phyloP scores from a whole-genome alignment of 1,284 basidiomycete species.

The Chalciporus sp. region DNA sequence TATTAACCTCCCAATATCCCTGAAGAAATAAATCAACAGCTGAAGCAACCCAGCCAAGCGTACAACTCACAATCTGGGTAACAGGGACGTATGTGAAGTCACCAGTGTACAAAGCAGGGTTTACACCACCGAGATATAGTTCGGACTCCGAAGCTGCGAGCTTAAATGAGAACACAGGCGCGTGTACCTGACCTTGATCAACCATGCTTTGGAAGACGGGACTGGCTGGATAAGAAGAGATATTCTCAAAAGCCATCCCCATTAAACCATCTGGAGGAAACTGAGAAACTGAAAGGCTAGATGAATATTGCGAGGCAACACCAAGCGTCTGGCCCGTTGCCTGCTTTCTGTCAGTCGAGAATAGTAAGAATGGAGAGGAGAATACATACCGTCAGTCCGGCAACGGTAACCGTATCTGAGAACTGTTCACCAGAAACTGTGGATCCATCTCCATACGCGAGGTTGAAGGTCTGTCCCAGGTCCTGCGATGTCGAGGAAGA shows the following conservation, averaged over 20 bases:
- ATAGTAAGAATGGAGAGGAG: background rate
- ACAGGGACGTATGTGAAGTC: conserved; percentile 18
- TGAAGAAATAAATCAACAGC: conserved; percentile 2
- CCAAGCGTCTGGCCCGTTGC: conserved; percentile 17
- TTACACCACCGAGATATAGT: conserved; percentile 44
- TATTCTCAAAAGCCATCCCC: conserved; percentile 20
- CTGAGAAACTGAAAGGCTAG: background rate
- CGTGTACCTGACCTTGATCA: conserved; percentile 23
- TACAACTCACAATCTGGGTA: conserved; percentile 14
- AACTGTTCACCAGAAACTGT: conserved; percentile 32
- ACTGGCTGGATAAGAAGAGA: conserved; percentile 11
- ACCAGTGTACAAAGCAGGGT: conserved; percentile 21
- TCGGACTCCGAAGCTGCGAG: conserved; percentile 41
- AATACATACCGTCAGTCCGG: conserved; percentile 21
- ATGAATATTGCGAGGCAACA: conserved; percentile 15
- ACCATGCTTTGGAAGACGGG: conserved; percentile 26
- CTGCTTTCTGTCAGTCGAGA: conserved; percentile 13
- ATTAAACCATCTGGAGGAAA: conserved; percentile 26
- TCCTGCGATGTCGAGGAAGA: conserved; percentile 31
- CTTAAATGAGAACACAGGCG: conserved; percentile 43
- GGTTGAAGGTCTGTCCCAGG: conserved; percentile 22
- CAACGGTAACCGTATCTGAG: conserved; percentile 34
- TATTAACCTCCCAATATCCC: conserved; percentile 34
- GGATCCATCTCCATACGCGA: conserved; percentile 36
- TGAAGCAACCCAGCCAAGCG: background rate